A percentile compares a stretch with the other conserved stretches of the same genome.
phyloP scores from a whole-genome alignment of 208 protist genomes.

The Leishmania tarentolae region DNA sequence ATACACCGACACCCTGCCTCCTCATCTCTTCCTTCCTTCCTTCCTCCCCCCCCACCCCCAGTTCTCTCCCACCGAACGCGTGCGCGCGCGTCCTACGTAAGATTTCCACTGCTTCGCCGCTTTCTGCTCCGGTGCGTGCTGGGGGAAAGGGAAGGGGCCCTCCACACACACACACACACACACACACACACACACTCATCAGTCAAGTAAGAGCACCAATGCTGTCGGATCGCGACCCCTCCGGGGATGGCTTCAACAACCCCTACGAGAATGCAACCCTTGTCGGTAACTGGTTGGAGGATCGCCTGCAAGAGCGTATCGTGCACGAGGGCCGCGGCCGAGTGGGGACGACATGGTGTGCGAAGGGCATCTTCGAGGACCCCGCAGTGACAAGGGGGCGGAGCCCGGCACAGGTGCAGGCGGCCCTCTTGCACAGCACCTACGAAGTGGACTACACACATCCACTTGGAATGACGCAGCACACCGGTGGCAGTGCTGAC shows the following conservation, averaged over 20 bases:
- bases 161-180: too few relatives aligned
- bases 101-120: too few relatives aligned
- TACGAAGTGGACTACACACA: slow-evolving; percentile 27
- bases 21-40: not conserved
- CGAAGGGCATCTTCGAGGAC: slow-evolving; percentile 18
- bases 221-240: not conserved
- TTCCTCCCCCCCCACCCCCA: not conserved
- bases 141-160: not conserved
- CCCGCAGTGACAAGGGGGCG: slow-evolving; percentile 8
- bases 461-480: not conserved
- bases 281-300: slow-evolving; percentile 75
- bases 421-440: slow-evolving; percentile 17
- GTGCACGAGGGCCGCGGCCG: not conserved
- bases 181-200: not conserved
- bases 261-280: slow-evolving; percentile 68
- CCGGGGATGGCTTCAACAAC: slow-evolving; percentile 45
- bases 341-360: slow-evolving; percentile 1
- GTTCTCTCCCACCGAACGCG: not conserved
- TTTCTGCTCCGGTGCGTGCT: not conserved
- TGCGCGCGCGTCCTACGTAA: too few relatives aligned
- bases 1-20: not conserved
- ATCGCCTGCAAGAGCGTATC: slow-evolving; percentile 26
- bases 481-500: not conserved
- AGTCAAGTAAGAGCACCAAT: not conserved
- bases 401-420: slow-evolving; percentile 8